Evolutionary conservation across 164 flowering plant genomes (phyloP), one percentile per base, ranked within the genome.

Genomic region (Kalanchoe fedtschenkoi): DNA sequence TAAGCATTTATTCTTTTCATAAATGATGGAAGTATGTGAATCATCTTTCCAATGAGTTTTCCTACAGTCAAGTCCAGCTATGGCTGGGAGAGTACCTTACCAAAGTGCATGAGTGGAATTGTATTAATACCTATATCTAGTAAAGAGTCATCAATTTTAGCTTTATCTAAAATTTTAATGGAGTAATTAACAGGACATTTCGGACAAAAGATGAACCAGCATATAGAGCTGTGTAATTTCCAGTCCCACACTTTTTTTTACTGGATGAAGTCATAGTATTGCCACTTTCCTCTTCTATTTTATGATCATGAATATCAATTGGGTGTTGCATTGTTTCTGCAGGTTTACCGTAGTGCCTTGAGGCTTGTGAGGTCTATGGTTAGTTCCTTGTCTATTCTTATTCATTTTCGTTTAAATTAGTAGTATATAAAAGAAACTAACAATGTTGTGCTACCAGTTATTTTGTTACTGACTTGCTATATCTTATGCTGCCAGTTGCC

Each of bases 341-440:
- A 92, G 98, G 98, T 93, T 65, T 93, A 93, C 62, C 86, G 85
- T 37, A 93, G 98, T 80, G 98, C 98, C 58, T 71, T 93, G 77
- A 83, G 89, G 76, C 91, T 90, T 58, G 98, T 93, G 34, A 87
- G 97, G 8, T 89, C 97, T 51, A 92, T 89, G 98, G 98, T 89
- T 10, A 79, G 88, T 79, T 15, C 29, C 56, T 54, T 56, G 26
- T 60, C 46, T 65, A 26, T 30, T 56, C 44, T 29, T 33, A 26
- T 41, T 21, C 19, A 26, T 32, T 46, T 19, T 62, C 55, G 6
- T 43, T 19, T 17, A 32, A 19, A 34, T 19, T 37, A 37, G 39
- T 24, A 17, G 8, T 51, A 26, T 51, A 26, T 9, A 51, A 24
- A 47, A 47, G 55, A 46, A 22, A 51, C 16, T 51, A 15, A 34